Base-by-base conservation (phyloP, 1,284 basidiomycete species). In the Ganoderma leucocontextum region DNA sequence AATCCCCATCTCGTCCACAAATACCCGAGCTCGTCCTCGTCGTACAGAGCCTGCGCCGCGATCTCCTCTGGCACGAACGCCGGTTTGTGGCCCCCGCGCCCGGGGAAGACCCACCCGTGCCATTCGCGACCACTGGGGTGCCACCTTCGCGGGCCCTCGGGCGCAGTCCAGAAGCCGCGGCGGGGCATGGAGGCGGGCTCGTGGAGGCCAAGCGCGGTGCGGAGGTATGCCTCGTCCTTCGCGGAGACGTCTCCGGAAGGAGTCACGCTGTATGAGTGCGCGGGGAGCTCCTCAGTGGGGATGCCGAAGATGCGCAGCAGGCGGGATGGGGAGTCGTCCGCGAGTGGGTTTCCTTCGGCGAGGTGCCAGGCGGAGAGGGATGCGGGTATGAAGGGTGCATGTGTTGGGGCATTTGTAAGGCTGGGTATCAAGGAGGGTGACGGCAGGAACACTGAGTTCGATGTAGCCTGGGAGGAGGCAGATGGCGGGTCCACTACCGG, bases 291-390 rank as follows among this genome's bases (percentile, higher is more conserved):
- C 1, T 55, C 52, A 29, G 17, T 29, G 13, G 52, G 52, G 52
- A 55, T 35, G 29, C 52, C 52, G 52, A 55, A 55, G 13, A 55
- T 55, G 29, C 47, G 47, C 25, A 49, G 22, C 10, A 22, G 22
- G 22, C 9, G 15, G 29, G 15, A 9, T 4, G 29, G 2, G 52
- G 13, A 13, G 29, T 35, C 15, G 15, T 55, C 29, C 15, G 13
- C 15, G 29, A 17, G 29, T 35, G 25, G 15, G 13, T 5, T 13
- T 8, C 52, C 52, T 19, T 55, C 52, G 52, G 52, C 52, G 52
- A 55, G 52, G 52, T 55, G 17, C 52, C 52, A 55, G 49, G 36
- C 35, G 38, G 36, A 39, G n/a, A 41, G n/a, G 59, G 42, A 25
- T 35, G 39, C 15, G 22, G 58, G 39, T 29, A 49, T 19, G 33